These are phyloP conservation scores for Ogataea henricii DNA, from an alignment of 805 yeast species.

Conservation along the genomic window DNA sequence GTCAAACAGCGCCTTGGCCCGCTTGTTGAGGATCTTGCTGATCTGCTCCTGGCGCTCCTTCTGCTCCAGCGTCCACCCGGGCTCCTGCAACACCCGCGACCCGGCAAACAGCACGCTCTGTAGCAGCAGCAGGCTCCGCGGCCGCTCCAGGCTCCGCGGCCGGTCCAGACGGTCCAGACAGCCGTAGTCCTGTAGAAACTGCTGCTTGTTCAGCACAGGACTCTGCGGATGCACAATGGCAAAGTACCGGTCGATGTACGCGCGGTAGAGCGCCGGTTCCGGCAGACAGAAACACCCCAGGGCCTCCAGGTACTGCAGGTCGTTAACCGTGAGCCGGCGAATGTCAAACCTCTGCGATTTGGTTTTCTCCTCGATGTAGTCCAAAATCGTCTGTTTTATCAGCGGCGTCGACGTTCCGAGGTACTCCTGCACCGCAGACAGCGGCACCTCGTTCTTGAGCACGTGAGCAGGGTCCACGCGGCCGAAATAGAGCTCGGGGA, in stretches of 20 bases:
- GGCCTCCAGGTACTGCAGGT: constrained; percentile 23
- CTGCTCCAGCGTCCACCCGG: constrained; percentile 47
- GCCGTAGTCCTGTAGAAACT: constrained; percentile 55
- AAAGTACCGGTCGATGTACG: constrained; percentile 62
- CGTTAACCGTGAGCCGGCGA: constrained; percentile 18
- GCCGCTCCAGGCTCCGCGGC: constrained; percentile 53
- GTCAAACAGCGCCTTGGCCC: constrained; percentile 77
- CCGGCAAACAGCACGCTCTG: constrained; percentile 74
- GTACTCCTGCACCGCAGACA: constrained; percentile 29
- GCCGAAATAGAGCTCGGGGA: constrained; percentile 27
- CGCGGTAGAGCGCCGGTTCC: constrained; percentile 55
- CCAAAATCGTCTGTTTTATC: constrained; percentile 34
- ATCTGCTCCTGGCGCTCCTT: constrained; percentile 40
- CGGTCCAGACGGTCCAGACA: neutral
- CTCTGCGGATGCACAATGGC: constrained; percentile 63
- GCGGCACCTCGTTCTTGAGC: constrained; percentile 20
- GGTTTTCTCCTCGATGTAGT: constrained; percentile 18
- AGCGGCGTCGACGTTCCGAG: constrained; percentile 35
- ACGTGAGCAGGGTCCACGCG: constrained; percentile 25
- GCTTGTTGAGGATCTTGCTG: constrained; percentile 56
- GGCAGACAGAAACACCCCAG: constrained; percentile 73
- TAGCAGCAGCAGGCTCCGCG: constrained; percentile 61
- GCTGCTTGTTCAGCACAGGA: constrained; percentile 66
- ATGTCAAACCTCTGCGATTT: constrained; percentile 9
- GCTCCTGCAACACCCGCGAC: constrained; percentile 58